Percentiles rank a stretch among this genome's conserved stretches.
phyloP scores from a whole-genome alignment of 306 rosid genomes.

The Psophocarpus tetragonolobus region DNA sequence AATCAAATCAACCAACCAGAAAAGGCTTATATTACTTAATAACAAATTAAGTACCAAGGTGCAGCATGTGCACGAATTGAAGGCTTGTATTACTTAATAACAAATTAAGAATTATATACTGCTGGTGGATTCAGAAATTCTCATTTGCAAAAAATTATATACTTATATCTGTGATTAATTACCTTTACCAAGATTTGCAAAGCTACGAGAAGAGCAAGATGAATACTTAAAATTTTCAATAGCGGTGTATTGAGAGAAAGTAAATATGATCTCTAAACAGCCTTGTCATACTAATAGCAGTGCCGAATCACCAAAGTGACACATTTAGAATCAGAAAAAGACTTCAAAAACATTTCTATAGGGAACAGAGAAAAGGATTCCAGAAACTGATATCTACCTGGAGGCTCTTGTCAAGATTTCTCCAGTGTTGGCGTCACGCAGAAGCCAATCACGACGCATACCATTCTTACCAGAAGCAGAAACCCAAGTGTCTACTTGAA shows the following conservation, averaged over 20 bases:
- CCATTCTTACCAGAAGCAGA: conserved; percentile 88
- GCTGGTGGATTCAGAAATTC: neutral
- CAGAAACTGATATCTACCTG: conserved; percentile 53
- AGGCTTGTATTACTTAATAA: conserved; percentile 3
- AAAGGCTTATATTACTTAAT: neutral
- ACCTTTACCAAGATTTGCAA: neutral
- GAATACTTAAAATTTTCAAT: conserved; percentile 3
- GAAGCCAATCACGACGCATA: conserved; percentile 96
- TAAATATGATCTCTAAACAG: conserved; percentile 9
- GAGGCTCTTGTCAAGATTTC: conserved; percentile 81
- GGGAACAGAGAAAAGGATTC: conserved; percentile 11
- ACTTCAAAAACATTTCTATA: neutral
- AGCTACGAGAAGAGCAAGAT: conserved; percentile 17
- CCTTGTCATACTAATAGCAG: neutral
- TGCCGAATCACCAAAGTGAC: neutral
- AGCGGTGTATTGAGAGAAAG: neutral
- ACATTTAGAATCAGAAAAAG: conserved; percentile 15
- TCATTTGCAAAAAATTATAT: neutral
- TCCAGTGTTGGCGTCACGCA: conserved; percentile 71
- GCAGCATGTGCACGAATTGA: conserved; percentile 5
- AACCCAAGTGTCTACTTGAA: conserved; percentile 95
- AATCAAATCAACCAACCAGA: conserved; percentile 32
- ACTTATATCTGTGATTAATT: neutral
- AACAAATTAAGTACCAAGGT: conserved; percentile 4
- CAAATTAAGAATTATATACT: neutral